Evolutionary conservation across 1,284 basidiomycete genomes (phyloP).

Genomic region (Sporisorium exsertum): DNA sequence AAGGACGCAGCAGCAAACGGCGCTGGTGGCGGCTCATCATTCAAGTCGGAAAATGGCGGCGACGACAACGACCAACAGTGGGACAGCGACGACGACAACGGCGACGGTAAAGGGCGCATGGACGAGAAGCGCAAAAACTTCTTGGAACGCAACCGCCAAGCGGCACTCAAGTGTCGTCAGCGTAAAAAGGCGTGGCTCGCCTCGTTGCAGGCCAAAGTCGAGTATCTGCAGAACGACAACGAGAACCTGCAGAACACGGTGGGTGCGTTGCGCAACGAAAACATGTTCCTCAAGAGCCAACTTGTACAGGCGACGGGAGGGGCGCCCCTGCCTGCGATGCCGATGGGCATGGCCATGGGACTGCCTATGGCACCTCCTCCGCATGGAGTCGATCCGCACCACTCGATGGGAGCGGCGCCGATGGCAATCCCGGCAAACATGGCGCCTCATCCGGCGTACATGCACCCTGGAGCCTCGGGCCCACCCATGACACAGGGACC

Average conservation of each 20-base stretch:
- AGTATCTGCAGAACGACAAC: constrained; percentile 89
- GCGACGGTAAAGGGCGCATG: constrained; percentile 64
- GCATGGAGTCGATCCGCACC: constrained; percentile 31
- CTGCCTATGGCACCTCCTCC: constrained; percentile 34
- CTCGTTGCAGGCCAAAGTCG: constrained; percentile 91
- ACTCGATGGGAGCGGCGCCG: constrained; percentile 23
- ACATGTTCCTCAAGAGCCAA: constrained; percentile 68
- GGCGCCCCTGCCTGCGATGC: constrained; percentile 28
- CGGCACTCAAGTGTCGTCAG: constrained; percentile 97
- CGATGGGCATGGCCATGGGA: constrained; percentile 31
- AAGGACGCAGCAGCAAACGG: constrained; percentile 55
- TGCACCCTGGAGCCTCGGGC: constrained; percentile 40
- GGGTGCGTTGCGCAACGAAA: constrained; percentile 73
- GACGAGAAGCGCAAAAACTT: constrained; percentile 68
- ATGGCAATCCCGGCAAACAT: constrained; percentile 40
- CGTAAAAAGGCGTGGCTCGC: constrained; percentile 97
- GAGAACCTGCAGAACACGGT: constrained; percentile 80
- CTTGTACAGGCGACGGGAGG: constrained; percentile 56
- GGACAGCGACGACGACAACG: constrained; percentile 30
- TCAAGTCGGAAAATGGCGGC: constrained; percentile 72
- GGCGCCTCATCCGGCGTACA: constrained; percentile 51
- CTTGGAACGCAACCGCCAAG: constrained; percentile 71
- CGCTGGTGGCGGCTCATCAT: constrained; percentile 15
- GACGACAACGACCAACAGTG: constrained; percentile 45
- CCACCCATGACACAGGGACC: constrained; percentile 27